Base-by-base conservation (phyloP, 345 rosid species). In the Linum lewisii region DNA sequence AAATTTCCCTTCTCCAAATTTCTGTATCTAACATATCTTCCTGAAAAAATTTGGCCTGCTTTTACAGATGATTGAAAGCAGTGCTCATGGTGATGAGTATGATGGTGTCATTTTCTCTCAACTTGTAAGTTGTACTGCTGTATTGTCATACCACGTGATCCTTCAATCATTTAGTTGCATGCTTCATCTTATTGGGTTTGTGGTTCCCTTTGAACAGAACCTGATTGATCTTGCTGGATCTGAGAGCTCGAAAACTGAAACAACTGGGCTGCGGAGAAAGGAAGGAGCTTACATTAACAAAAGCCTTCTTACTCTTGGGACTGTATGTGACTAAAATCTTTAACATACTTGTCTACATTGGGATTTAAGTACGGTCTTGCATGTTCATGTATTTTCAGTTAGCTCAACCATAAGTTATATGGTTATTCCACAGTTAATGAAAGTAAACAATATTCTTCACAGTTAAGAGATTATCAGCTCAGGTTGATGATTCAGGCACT, bases 101-200 rank as follows among this genome's bases (percentile, higher is more conserved):
- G 99, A 94, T 68, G 97, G 99, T 76, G 99, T 90, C 72, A 74
- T 94, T 69, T 94, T 94, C 77, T 94, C 99, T 69, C 99, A 94
- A 72, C 95, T 94, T 63, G 99, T 94, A 86, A 36, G 88, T 62
- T 59, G 42, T 24, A 54, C 63, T 75, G 16, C 57, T 56, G 47
- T 37, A 26, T 59, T 68, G 24, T 62, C 62, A 52, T 20, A 49
- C 32, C 42, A 42, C 47, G 14, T 42, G 47, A 54, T 62, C 22
- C 52, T 51, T 51, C 44, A 50, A 62, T 29, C 49, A 24, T 59
- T 51, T 42, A 34, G 47, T 51, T 44, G 9, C 34, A 21, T 54
- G 25, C 6, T 50, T 68, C 37, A 58, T 69, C 52, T 52, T 54
- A 56, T 44, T 36, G 32, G 2, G 2, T 42, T 58, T 20, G 63